Conservation (phyloP, 2,329 filamentous ascomycete species). For the Madurella mycetomatis region DNA sequence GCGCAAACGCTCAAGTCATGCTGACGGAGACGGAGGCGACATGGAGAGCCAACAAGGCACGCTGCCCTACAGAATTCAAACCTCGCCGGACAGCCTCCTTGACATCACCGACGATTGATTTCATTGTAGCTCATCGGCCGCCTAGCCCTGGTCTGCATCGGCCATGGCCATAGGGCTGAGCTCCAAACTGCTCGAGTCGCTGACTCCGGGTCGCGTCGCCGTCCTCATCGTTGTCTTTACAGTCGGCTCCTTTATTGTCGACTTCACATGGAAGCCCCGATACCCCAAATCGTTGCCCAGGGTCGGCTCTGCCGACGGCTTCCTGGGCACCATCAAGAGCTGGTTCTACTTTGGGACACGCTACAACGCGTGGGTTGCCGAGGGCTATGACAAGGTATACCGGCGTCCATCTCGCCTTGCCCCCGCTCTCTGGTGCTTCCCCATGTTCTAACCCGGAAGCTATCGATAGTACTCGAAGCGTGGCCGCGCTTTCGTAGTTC, state of each 20-base stretch:
- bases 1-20: neutral
- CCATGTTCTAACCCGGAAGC: neutral
- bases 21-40: neutral
- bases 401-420: neutral
- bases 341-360: conserved; percentile 36
- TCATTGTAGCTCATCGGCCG: neutral
- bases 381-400: conserved; percentile 41
- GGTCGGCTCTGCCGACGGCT: conserved; percentile 37
- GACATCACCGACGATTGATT: neutral
- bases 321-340: conserved; percentile 36
- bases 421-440: no score
- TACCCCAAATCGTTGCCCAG: conserved; percentile 39
- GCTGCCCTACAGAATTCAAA: neutral
- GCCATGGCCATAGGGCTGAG: conserved; percentile 21
- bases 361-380: conserved; percentile 38
- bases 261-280: conserved; percentile 36
- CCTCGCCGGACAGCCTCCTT: neutral
- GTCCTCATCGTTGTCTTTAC: conserved; percentile 32
- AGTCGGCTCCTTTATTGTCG: conserved; percentile 37
- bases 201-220: conserved; percentile 30
- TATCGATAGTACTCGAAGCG: conserved; percentile 37
- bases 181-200: conserved; percentile 27
- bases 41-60: neutral
- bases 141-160: neutral
- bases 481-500: conserved; percentile 39